Percentiles rank a stretch among this genome's conserved stretches.
phyloP scores from a whole-genome alignment of 306 rosid genomes.

The Mimosa bimucronata region DNA sequence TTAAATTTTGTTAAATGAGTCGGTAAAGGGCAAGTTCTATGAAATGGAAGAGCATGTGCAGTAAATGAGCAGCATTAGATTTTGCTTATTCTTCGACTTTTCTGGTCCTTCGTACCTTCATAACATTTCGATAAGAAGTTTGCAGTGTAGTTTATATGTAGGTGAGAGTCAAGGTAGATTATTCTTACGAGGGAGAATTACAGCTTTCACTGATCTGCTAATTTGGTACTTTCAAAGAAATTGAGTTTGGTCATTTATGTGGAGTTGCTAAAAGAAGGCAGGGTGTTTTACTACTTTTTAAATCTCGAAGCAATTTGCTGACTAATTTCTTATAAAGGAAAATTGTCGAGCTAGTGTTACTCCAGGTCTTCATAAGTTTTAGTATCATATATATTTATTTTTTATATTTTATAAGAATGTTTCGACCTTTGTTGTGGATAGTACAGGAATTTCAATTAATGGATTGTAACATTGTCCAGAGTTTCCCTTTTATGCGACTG shows the following conservation, averaged over 20 bases:
- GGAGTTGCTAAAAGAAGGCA: not conserved
- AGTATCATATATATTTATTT: not conserved
- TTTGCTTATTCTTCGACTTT: not conserved
- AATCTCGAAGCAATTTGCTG: not conserved
- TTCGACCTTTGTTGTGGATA: not conserved
- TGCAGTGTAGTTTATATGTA: not conserved
- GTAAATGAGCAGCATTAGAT: not conserved
- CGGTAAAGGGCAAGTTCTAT: not conserved
- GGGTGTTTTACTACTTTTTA: not conserved
- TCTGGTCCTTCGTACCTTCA: too few species aligned
- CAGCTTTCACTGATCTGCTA: not conserved
- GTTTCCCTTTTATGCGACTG: not conserved
- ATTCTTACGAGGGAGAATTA: not conserved
- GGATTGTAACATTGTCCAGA: not conserved
- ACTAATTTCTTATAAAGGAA: not conserved
- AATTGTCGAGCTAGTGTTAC: not conserved
- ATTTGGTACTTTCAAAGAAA: not conserved
- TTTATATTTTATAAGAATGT: not conserved
- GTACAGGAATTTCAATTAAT: not conserved
- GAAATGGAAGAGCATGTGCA: not conserved
- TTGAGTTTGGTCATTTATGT: not conserved
- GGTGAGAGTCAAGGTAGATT: not conserved
- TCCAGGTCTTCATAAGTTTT: not conserved
- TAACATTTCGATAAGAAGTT: not conserved
- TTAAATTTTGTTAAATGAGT: not conserved